Percentiles rank a stretch among this genome's conserved stretches.
Conservation (phyloP, 805 yeast species). For the Schizosaccharomyces osmophilus region DNA sequence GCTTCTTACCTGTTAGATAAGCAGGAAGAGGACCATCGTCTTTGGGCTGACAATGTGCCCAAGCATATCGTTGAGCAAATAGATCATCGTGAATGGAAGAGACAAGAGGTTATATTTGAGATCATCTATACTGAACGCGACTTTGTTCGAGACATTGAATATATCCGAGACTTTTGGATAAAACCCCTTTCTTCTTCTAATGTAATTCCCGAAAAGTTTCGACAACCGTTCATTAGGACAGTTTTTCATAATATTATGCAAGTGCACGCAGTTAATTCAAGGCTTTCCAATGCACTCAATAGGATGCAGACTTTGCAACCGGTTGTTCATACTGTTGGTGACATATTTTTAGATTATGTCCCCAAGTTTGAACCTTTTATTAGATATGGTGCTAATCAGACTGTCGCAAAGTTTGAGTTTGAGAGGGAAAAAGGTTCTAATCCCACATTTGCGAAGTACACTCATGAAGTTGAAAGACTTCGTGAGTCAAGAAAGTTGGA, state of each 20-base stretch:
- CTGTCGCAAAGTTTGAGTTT: conserved; percentile 82
- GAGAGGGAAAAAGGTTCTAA: conserved; percentile 82
- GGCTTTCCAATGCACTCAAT: conserved; percentile 71
- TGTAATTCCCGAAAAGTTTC: conserved; percentile 65
- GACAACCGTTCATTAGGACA: conserved; percentile 74
- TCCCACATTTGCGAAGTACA: conserved; percentile 74
- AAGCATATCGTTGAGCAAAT: conserved; percentile 50
- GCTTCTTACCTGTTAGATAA: conserved; percentile 25
- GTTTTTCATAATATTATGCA: conserved; percentile 81
- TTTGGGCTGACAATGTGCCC: conserved; percentile 86
- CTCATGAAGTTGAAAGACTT: conserved; percentile 67
- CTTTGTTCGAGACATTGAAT: conserved; percentile 81
- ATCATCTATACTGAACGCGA: conserved; percentile 83
- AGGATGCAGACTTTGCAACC: conserved; percentile 69
- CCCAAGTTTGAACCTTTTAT: conserved; percentile 82
- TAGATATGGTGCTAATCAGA: conserved; percentile 83
- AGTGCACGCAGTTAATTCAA: conserved; percentile 56
- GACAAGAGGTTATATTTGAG: conserved; percentile 90
- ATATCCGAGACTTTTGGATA: conserved; percentile 80
- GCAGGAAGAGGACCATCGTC: conserved; percentile 39
- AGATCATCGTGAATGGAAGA: conserved; percentile 62
- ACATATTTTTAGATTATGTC: conserved; percentile 58
- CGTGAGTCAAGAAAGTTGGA: conserved; percentile 76
- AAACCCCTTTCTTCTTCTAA: conserved; percentile 69
- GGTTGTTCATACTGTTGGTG: conserved; percentile 67